Evolutionary conservation across 345 rosid species (phyloP), one percentile per base, ranked within the genome.

Genomic region (Corymbia maculata): DNA sequence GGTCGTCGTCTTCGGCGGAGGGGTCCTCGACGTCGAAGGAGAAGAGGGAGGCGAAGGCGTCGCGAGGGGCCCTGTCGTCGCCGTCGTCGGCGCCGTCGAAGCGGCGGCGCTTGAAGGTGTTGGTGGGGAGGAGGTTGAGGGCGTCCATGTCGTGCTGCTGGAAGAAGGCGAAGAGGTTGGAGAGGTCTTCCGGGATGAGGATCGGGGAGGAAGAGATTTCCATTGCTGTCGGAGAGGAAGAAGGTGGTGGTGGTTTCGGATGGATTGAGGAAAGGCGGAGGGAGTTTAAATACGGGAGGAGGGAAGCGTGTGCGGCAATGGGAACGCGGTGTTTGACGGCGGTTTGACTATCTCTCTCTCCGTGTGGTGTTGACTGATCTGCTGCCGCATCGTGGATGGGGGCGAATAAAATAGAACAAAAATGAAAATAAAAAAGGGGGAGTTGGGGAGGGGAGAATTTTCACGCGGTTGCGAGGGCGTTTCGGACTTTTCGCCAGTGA

Each of bases 281-380:
- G 68, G 85, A 49, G 42, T 36, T 36, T 75, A 75, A 42, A 75
- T 75, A 75, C 26, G 21, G 51, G 50, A 5, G 61, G 26, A 42
- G 82, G 89, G 88, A 91, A 88, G 90, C 90, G 93, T 55, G 92
- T 89, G 87, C 12, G 88, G 59, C 17, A 21, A 80, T 87, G 91
- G 24, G 90, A 88, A 90, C 92, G 91, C 90, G 92, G 87, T 8
- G 57, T 87, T 87, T 87, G 91, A 91, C 92, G 91, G 90, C 45
- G 66, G 17, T 59, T 88, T 88, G 89, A 88, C 85, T 42, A 24
- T 13, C 57, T 26, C 66, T 52, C 75, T 68, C 79, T 70, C 82
- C 82, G 82, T 19, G 82, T 75, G 49, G 82, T 36, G 82, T 75
- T 42, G 82, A 75, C 82, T 42, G 82, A 2, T 19, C 82, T 42